Base-by-base conservation (phyloP, 805 yeast species). In the Priceomyces castillae region DNA sequence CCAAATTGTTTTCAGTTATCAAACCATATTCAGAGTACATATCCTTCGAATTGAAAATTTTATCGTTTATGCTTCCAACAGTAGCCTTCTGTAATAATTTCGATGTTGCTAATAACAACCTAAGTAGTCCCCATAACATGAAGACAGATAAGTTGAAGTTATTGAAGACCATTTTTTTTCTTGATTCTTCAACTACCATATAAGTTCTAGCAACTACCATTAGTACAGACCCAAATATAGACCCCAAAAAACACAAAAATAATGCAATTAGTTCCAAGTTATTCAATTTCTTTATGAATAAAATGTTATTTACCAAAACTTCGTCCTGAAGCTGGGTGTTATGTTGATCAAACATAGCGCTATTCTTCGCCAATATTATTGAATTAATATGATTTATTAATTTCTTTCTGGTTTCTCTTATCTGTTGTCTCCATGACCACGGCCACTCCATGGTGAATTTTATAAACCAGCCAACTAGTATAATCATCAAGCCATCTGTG, bases 361-460 rank as follows among this genome's bases (percentile, higher is more conserved):
- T 22, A 9, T 22, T 22, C 17, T 48, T 36, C 17, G 51, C 47
- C 10, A 51, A 37, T 9, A 26, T 14, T 7, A 33, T 37, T 7
- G 54, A 43, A 22, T 54, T 54, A 23, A 50, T 43, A 35, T 52
- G 46, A 25, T 46, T 46, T 20, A 58, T 38, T 20, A 58, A 38
- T 28, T 40, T 49, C 6, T 15, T 16, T 35, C 55, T 57, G 3
- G 51, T 30, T 5, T 44, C 46, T 25, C 48, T 48, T 10, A 69
- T 53, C 34, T 59, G 64, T 4, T 46, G 40, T 14, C 61, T 50
- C 74, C 74, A 69, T n/a, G 51, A 50, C 71, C 73, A 69, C 0
- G 74, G 74, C 74, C 74, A 69, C 37, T 69, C 73, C 12, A 63
- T 51, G 0, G 64, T 39, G 28, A 63, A 63, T 41, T 61, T 59